Conservation (phyloP, 306 rosid genomes). For the Rosa persica region DNA sequence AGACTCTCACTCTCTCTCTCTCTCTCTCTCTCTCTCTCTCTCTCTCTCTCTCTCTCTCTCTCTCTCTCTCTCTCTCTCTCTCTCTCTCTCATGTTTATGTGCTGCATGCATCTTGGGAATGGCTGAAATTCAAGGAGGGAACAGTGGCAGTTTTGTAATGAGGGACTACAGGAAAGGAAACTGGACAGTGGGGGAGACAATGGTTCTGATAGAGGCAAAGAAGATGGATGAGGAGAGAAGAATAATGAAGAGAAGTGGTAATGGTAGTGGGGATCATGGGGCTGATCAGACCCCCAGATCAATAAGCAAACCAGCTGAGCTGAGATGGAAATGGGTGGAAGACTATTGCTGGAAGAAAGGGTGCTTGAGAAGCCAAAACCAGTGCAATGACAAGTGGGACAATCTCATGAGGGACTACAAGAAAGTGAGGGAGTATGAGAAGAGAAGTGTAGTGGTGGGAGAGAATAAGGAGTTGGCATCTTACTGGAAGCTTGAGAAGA, state of each 20-base stretch:
- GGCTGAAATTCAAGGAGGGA: slow-evolving; percentile 36
- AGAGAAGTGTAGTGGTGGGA: neutral
- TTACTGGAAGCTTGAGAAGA: slow-evolving; percentile 48
- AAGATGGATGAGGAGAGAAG: slow-evolving; percentile 52
- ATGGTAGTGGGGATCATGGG: neutral
- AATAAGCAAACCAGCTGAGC: slow-evolving; percentile 39
- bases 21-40: slow-evolving; percentile 17
- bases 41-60: no score
- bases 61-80: neutral
- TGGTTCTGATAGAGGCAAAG: slow-evolving; percentile 51
- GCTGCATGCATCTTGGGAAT: slow-evolving; percentile 34
- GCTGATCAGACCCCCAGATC: neutral
- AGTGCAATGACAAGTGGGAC: slow-evolving; percentile 59
- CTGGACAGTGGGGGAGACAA: slow-evolving; percentile 51
- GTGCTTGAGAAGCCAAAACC: slow-evolving; percentile 51
- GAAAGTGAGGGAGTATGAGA: slow-evolving; percentile 51
- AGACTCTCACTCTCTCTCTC: neutral
- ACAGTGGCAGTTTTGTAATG: slow-evolving; percentile 16
- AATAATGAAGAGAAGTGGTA: slow-evolving; percentile 30
- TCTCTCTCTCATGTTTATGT: neutral
- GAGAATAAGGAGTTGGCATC: slow-evolving; percentile 12
- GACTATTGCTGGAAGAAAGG: slow-evolving; percentile 45
- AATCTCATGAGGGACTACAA: slow-evolving; percentile 56
- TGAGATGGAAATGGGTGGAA: slow-evolving; percentile 57
- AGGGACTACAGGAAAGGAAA: slow-evolving; percentile 52